phyloP scores from a whole-genome alignment of 805 yeast genomes.

The Wickerhamiella kurtzmanii region DNA sequence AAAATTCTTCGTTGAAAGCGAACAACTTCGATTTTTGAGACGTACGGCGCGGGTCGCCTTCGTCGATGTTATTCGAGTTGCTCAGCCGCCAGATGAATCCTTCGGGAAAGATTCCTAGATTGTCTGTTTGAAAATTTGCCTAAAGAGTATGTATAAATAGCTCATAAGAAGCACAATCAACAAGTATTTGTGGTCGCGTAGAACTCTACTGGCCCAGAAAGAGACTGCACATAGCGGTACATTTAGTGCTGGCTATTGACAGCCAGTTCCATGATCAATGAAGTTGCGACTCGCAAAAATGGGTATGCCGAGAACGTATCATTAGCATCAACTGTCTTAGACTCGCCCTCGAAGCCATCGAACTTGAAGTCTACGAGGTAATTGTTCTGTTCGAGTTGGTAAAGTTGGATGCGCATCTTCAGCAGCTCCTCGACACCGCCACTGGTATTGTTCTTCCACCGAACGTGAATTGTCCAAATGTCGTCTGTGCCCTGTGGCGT shows the following conservation, averaged over 20 bases:
- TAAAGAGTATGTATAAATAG: background rate
- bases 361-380: constrained; percentile 93
- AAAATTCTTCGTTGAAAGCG: constrained; percentile 3
- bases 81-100: background rate
- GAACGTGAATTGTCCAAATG: constrained; percentile 86
- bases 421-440: constrained; percentile 41
- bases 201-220: too few species aligned
- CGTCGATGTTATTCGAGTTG: constrained; percentile 1
- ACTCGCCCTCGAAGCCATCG: constrained; percentile 76
- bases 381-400: constrained; percentile 90
- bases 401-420: constrained; percentile 94
- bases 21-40: constrained; percentile 6
- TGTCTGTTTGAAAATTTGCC: too few species aligned
- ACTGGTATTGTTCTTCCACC: constrained; percentile 58
- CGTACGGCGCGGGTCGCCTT: constrained; percentile 6
- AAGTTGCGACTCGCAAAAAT: constrained; percentile 80
- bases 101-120: too few species aligned
- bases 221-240: too few species aligned
- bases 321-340: constrained; percentile 35
- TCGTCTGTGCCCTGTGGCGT: constrained; percentile 80
- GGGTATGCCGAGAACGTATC: constrained; percentile 93
- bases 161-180: too few species aligned
- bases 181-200: too few species aligned
- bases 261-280: constrained; percentile 90
- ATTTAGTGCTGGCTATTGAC: constrained; percentile 68